Conservation (phyloP, 768 basidiomycete species). For the Leccinum boreale region DNA sequence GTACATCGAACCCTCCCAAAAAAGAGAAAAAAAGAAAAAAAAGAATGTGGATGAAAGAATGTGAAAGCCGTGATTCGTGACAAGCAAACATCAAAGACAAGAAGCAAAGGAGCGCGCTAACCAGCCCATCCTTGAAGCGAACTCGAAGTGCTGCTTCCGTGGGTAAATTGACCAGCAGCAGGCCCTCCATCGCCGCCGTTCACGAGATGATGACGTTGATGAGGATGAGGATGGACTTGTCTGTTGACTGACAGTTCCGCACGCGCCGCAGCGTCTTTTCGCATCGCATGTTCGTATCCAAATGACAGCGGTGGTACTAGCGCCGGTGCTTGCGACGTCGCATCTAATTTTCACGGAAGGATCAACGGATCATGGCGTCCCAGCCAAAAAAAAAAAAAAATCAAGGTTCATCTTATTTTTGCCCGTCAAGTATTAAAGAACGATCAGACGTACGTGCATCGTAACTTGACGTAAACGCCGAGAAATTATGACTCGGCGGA, state of each 20-base stretch:
- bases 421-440: not conserved
- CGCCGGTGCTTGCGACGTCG: not conserved
- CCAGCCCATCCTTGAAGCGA: not conserved
- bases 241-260: not conserved
- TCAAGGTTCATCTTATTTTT: not conserved
- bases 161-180: not conserved
- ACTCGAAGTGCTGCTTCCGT: not conserved
- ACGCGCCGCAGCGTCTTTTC: not conserved
- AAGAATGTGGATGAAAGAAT: not conserved
- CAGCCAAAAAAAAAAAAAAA: not conserved
- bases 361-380: not conserved
- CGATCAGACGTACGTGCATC: constrained; percentile 28
- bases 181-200: not conserved
- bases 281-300: not conserved
- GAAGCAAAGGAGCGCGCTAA: not conserved
- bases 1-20: not conserved
- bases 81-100: not conserved
- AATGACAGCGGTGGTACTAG: not conserved
- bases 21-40: not conserved
- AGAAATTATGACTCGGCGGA: constrained; percentile 6
- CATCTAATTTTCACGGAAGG: not conserved
- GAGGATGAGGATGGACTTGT: not conserved
- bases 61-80: not conserved
- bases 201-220: not conserved
- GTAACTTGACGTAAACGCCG: constrained; percentile 25